phyloP scores from a whole-genome alignment of 2,329 filamentous ascomycete genomes.

The Eutypella sp. region DNA sequence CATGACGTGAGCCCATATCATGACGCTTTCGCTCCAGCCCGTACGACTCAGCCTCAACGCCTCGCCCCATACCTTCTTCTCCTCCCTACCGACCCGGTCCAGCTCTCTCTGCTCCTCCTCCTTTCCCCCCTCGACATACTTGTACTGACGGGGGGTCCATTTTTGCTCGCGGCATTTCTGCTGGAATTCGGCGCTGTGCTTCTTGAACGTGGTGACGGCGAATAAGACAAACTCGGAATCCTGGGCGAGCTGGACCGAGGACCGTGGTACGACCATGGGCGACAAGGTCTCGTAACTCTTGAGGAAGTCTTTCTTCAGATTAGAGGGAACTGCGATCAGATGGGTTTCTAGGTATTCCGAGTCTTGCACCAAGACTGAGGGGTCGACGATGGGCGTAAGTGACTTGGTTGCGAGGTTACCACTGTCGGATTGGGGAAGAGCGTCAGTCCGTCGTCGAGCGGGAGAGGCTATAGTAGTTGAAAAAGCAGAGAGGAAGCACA shows the following conservation, averaged over 20 bases:
- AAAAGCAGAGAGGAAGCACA: conserved; percentile 19
- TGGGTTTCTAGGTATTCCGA: conserved; percentile 98
- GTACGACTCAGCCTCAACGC: conserved; percentile 80
- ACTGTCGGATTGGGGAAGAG: conserved; percentile 37
- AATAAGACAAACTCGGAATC: conserved; percentile 90
- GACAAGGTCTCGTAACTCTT: conserved; percentile 82
- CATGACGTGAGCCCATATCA: conserved; percentile 92
- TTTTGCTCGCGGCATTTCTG: conserved; percentile 89
- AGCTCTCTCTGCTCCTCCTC: conserved; percentile 88
- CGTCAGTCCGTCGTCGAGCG: too few relatives aligned
- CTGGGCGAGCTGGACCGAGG: conserved; percentile 70
- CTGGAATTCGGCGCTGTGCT: conserved; percentile 78
- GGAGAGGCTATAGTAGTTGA: too few relatives aligned
- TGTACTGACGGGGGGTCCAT: conserved; percentile 93
- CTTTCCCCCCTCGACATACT: conserved; percentile 81
- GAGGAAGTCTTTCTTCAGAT: conserved; percentile 80
- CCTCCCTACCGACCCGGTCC: conserved; percentile 74
- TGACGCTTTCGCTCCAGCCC: conserved; percentile 93
- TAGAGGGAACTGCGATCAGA: conserved; percentile 80
- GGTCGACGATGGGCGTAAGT: conserved; percentile 81
- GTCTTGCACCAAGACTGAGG: conserved; percentile 73
- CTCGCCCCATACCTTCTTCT: conserved; percentile 90
- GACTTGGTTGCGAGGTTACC: conserved; percentile 95
- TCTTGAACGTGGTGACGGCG: conserved; percentile 90
- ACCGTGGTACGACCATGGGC: conserved; percentile 91